Percentiles rank a stretch among this genome's conserved stretches.
Evolutionary conservation across 805 yeast genomes (phyloP).

Genomic region (Debaryomyces castellii): DNA sequence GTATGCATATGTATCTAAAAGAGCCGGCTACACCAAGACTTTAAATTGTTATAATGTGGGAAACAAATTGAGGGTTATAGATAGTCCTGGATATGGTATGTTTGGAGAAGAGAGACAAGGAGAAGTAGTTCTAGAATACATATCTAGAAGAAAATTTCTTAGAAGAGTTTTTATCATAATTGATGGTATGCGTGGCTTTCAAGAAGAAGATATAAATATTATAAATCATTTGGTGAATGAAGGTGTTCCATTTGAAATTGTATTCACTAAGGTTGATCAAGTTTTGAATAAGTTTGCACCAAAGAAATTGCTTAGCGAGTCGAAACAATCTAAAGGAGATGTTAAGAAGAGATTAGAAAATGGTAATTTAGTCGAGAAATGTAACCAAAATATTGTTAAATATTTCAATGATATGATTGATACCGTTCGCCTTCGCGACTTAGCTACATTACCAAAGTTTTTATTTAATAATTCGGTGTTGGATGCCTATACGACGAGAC

Average conservation of each 20-base stretch:
- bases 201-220: slow-evolving; percentile 53
- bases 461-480: slow-evolving; percentile 54
- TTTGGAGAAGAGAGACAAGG: slow-evolving; percentile 72
- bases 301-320: slow-evolving; percentile 13
- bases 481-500: slow-evolving; percentile 27
- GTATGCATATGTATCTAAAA: slow-evolving; percentile 54
- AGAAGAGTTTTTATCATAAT: slow-evolving; percentile 60
- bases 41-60: slow-evolving; percentile 73
- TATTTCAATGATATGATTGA: slow-evolving; percentile 38
- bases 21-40: slow-evolving; percentile 61
- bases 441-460: slow-evolving; percentile 41
- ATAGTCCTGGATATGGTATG: slow-evolving; percentile 89
- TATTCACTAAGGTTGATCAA: slow-evolving; percentile 76
- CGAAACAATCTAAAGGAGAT: slow-evolving; percentile 2
- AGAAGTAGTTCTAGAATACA: slow-evolving; percentile 59
- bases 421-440: slow-evolving; percentile 29
- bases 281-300: slow-evolving; percentile 30
- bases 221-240: slow-evolving; percentile 46
- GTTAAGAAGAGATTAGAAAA: slow-evolving; percentile 6
- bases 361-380: slow-evolving; percentile 11
- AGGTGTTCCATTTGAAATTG: slow-evolving; percentile 71
- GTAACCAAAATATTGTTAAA: slow-evolving; percentile 24
- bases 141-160: slow-evolving; percentile 53
- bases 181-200: slow-evolving; percentile 60
- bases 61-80: slow-evolving; percentile 64